A percentile compares a stretch with the other conserved stretches of the same genome.
Evolutionary conservation across 139 green algal genomes (phyloP).

Genomic region (Tetraselmis chui): DNA sequence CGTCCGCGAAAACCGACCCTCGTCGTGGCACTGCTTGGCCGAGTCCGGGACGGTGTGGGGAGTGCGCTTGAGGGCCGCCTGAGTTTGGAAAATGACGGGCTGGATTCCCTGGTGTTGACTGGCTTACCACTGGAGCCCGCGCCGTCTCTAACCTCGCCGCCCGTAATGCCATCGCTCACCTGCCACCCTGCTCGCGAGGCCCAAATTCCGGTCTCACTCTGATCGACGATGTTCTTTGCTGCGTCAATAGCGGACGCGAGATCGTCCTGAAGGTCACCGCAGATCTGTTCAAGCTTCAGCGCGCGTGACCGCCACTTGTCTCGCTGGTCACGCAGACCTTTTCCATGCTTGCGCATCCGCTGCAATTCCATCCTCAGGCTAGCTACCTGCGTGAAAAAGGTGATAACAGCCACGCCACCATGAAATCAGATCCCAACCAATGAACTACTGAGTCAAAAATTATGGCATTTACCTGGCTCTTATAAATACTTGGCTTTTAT

Average conservation of each 20-base stretch:
- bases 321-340: neutral
- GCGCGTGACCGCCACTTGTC: neutral
- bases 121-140: neutral
- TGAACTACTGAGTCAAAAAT: too few relatives aligned
- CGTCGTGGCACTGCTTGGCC: neutral
- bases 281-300: neutral
- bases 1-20: neutral
- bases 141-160: neutral
- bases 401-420: too few relatives aligned
- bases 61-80: neutral
- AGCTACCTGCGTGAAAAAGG: neutral
- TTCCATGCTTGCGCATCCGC: neutral
- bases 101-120: neutral
- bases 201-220: neutral
- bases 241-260: neutral
- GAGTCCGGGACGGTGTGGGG: neutral
- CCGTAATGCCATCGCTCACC: neutral
- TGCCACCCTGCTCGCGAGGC: neutral
- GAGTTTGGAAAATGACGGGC: neutral
- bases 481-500: too few relatives aligned
- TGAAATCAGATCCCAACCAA: too few relatives aligned
- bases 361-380: neutral
- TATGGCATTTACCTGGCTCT: too few relatives aligned
- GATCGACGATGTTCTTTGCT: neutral
- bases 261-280: neutral